Conservation (phyloP, 768 basidiomycete species). For the Xanthoconium purpureum region DNA sequence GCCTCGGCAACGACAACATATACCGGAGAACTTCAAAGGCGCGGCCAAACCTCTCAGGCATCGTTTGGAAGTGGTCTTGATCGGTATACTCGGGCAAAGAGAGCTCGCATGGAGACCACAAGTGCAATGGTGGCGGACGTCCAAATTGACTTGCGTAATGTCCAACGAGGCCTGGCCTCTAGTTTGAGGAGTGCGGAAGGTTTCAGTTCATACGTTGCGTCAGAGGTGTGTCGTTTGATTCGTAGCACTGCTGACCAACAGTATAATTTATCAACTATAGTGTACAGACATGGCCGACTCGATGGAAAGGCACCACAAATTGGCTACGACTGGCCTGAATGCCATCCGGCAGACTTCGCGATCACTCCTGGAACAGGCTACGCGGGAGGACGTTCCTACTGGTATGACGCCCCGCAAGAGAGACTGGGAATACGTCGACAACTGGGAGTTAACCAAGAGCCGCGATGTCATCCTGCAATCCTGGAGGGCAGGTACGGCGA, state of each 20-base stretch:
- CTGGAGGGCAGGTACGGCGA: constrained; percentile 41
- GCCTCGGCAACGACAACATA: constrained; percentile 48
- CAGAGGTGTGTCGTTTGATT: constrained; percentile 44
- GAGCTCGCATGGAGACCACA: constrained; percentile 62
- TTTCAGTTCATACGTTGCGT: constrained; percentile 40
- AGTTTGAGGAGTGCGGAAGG: constrained; percentile 47
- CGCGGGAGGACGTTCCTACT: constrained; percentile 60
- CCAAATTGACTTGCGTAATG: constrained; percentile 48
- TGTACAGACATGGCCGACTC: constrained; percentile 39
- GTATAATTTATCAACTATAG: constrained; percentile 28
- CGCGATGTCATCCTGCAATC: constrained; percentile 58
- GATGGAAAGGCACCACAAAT: constrained; percentile 43
- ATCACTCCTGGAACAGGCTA: constrained; percentile 53
- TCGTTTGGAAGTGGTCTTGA: constrained; percentile 58
- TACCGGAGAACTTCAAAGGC: constrained; percentile 49
- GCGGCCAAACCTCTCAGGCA: constrained; percentile 41
- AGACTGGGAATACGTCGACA: constrained; percentile 62
- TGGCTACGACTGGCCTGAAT: constrained; percentile 43
- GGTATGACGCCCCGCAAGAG: constrained; percentile 79
- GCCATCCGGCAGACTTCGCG: constrained; percentile 49
- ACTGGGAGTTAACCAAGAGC: constrained; percentile 67
- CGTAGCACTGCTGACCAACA: background rate
- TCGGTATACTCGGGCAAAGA: constrained; percentile 58
- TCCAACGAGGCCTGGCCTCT: constrained; percentile 51
- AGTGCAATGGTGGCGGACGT: constrained; percentile 46